Evolutionary conservation across 1,284 basidiomycete species (phyloP).

Genomic region (Phenoliferia sp.): DNA sequence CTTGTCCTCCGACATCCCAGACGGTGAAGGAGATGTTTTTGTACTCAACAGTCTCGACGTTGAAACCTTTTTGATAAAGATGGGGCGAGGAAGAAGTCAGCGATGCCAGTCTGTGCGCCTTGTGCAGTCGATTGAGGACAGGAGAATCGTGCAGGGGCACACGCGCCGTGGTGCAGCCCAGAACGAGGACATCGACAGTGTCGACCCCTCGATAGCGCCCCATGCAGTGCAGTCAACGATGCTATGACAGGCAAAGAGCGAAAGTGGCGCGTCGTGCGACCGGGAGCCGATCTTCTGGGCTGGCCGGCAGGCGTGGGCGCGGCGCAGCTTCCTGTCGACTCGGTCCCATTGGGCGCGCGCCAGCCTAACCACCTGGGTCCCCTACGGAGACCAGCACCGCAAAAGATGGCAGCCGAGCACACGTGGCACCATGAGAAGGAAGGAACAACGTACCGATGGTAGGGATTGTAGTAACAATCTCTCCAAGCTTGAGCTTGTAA

Average conservation of each 20-base stretch:
- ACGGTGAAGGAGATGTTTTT: conserved; percentile 99
- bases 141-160: too few species aligned
- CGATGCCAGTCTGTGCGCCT: too few species aligned
- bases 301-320: too few species aligned
- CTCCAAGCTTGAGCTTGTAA: conserved; percentile 98
- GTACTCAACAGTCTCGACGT: conserved; percentile 99
- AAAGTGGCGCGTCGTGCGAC: too few species aligned
- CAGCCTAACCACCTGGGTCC: neutral
- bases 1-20: conserved; percentile 99
- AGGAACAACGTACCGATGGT: conserved; percentile 74
- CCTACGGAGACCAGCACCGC: neutral
- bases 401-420: neutral
- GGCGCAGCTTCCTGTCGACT: neutral
- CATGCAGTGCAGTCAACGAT: too few species aligned
- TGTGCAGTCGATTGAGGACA: too few species aligned
- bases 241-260: too few species aligned
- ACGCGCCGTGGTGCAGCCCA: too few species aligned
- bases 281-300: too few species aligned
- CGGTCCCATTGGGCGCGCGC: too few species aligned
- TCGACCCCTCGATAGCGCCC: too few species aligned
- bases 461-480: conserved; percentile 98
- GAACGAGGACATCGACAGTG: too few species aligned
- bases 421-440: neutral
- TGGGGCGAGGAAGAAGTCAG: neutral
- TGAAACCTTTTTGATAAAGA: conserved; percentile 64